Evolutionary conservation across 225 moss, liverwort and hornwort genomes (phyloP).

Genomic region (Pseudoscleropodium purum): DNA sequence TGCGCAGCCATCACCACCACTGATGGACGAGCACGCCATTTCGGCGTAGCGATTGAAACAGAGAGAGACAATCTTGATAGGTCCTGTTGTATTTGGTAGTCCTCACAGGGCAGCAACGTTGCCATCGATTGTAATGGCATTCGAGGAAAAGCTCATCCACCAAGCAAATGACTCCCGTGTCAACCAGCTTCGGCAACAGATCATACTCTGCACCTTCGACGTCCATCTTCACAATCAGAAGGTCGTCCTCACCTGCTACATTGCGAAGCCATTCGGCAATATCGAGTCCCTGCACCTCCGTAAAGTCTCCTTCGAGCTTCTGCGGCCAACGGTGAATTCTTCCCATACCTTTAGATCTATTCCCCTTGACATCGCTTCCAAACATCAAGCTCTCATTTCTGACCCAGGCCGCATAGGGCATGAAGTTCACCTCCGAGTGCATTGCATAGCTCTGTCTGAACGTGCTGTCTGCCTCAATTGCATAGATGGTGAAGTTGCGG

Average conservation of each 20-base stretch:
- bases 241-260: slow-evolving; percentile 12
- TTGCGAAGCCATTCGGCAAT: slow-evolving; percentile 30
- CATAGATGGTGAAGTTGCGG: slow-evolving; percentile 28
- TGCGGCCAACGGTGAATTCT: slow-evolving; percentile 5
- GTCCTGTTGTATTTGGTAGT: slow-evolving; percentile 23
- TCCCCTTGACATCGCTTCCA: slow-evolving; percentile 3
- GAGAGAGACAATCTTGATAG: slow-evolving; percentile 31
- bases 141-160: slow-evolving; percentile 58
- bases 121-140: slow-evolving; percentile 67
- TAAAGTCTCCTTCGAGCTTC: background rate
- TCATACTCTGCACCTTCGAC: slow-evolving; percentile 44
- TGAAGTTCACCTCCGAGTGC: slow-evolving; percentile 28
- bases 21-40: slow-evolving; percentile 51
- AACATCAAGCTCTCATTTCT: slow-evolving; percentile 42
- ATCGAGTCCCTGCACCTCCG: slow-evolving; percentile 30
- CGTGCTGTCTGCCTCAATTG: slow-evolving; percentile 34
- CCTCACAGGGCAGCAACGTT: slow-evolving; percentile 37
- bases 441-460: slow-evolving; percentile 21
- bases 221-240: slow-evolving; percentile 53
- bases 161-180: slow-evolving; percentile 34
- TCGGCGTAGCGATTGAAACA: slow-evolving; percentile 27
- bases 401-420: slow-evolving; percentile 41
- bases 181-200: slow-evolving; percentile 24
- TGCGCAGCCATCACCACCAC: slow-evolving; percentile 31
- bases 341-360: slow-evolving; percentile 22